These are phyloP conservation scores for Wallacemonas collosoma DNA, from an alignment of 208 protist species.

Conservation along the genomic window DNA sequence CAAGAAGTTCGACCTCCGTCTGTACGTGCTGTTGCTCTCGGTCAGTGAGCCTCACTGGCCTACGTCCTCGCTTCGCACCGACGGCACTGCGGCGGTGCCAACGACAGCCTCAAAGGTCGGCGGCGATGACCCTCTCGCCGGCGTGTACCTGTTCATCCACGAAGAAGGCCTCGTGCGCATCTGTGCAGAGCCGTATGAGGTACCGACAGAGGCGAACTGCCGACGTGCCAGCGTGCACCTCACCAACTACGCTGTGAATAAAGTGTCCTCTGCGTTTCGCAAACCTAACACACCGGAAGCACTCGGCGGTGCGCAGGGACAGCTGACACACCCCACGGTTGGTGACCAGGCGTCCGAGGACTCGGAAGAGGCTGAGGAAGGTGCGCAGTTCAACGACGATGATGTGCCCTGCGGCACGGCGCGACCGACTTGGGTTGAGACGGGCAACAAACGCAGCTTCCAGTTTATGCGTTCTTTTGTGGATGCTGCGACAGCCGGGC, in stretches of 20 bases:
- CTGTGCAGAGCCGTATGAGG: constrained; percentile 85
- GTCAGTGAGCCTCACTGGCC: constrained; percentile 17
- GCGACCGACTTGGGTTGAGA: constrained; percentile 3
- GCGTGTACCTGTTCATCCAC: constrained; percentile 83
- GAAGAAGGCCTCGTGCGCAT: constrained; percentile 91
- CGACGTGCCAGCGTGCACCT: constrained; percentile 54
- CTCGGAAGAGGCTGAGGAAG: background rate
- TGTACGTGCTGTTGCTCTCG: constrained; percentile 92
- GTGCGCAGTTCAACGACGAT: constrained; percentile 1
- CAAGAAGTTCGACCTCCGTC: constrained; percentile 94
- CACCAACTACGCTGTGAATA: constrained; percentile 93
- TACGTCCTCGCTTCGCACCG: background rate
- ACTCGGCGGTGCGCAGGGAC: too few species aligned
- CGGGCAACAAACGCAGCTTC: constrained; percentile 61
- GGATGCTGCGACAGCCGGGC: constrained; percentile 13
- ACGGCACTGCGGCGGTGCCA: too few species aligned
- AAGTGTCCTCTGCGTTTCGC: constrained; percentile 29
- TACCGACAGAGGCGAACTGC: constrained; percentile 58
- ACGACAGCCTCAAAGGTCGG: too few species aligned
- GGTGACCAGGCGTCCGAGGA: background rate
- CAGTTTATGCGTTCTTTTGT: constrained; percentile 44
- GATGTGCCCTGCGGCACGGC: constrained; percentile 2
- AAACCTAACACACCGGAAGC: background rate
- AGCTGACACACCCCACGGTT: too few species aligned
- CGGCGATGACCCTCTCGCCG: constrained; percentile 22